A percentile compares a stretch with the other conserved stretches of the same genome.
Evolutionary conservation across 345 rosid species (phyloP).

Genomic region (Lepidium aucheri): DNA sequence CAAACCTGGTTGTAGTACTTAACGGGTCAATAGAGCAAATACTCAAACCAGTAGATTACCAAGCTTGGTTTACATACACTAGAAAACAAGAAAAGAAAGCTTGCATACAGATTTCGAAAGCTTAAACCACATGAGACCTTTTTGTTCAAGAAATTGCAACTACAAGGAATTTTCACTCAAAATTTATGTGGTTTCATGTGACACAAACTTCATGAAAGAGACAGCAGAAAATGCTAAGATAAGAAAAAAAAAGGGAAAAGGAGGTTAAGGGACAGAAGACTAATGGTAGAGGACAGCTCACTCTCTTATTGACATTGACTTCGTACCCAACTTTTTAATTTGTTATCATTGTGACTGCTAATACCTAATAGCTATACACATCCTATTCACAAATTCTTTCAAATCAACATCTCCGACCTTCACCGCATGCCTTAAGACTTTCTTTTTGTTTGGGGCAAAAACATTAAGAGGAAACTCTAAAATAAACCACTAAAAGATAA

Average conservation of each 20-base stretch:
- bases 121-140: slow-evolving; percentile 8
- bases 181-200: slow-evolving; percentile 3
- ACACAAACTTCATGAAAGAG: slow-evolving; percentile 9
- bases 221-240: slow-evolving; percentile 19
- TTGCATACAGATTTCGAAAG: neutral
- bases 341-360: neutral
- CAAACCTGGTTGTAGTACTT: too few relatives aligned
- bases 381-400: too few relatives aligned
- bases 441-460: too few relatives aligned
- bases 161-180: neutral
- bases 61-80: neutral
- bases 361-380: too few relatives aligned
- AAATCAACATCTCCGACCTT: too few relatives aligned
- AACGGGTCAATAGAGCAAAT: neutral
- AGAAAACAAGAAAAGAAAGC: neutral
- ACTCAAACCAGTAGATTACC: neutral
- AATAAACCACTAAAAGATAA: too few relatives aligned
- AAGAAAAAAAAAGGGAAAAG: slow-evolving; percentile 7
- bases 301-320: slow-evolving; percentile 26
- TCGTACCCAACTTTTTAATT: slow-evolving; percentile 19
- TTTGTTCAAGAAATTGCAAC: neutral
- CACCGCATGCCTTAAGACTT: too few relatives aligned
- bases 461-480: too few relatives aligned
- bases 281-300: slow-evolving; percentile 28
- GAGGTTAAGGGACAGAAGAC: slow-evolving; percentile 11